Base-by-base conservation (phyloP, 495 filamentous ascomycete genomes). In the Aspergillus nidulans region DNA sequence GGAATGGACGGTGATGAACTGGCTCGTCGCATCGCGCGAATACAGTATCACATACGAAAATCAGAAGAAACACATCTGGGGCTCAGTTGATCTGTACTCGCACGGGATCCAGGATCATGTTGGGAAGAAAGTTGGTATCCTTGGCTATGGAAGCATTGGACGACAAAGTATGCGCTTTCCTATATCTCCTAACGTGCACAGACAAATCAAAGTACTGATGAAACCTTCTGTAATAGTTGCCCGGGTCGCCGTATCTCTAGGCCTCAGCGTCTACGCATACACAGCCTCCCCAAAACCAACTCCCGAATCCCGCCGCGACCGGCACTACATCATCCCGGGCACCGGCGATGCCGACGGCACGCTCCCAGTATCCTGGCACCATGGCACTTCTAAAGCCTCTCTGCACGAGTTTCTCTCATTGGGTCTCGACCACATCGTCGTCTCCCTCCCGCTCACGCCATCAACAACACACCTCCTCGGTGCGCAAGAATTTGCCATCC, bases 141-240 rank as follows among this genome's bases (percentile, higher is more conserved):
- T 95, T 4, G 91, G 91, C 5, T 95, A 95, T 67, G 89, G 91
- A 23, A 84, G 83, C 60, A 95, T 96, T 54, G 90, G 90, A 1
- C 75, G 89, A 19, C 89, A 92, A 53, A 73, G 72, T 75, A 65
- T 1, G 65, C 57, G 41, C 21, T 18, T 26, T 13, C 13, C 26
- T 16, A n/a, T 15, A 18, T 46, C 32, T 13, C 5, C 8, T 6
- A 39, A 13, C 23, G 2, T 30, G 15, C 10, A 18, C 6, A 12
- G 16, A 43, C 6, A 30, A 15, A 15, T 12, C 0, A 26, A 1
- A 18, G 21, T 24, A 19, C 36, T 43, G 51, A 54, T 18, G 20
- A 47, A 18, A 43, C 26, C 9, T 28, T 4, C 3, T 7, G 7
- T 24, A 13, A 16, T 47, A 74, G 80, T 84, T 47, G 90, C 81